These are phyloP conservation scores for Typha latifolia DNA, from an alignment of 176 grass and related monocot genomes.

Conservation along the genomic window DNA sequence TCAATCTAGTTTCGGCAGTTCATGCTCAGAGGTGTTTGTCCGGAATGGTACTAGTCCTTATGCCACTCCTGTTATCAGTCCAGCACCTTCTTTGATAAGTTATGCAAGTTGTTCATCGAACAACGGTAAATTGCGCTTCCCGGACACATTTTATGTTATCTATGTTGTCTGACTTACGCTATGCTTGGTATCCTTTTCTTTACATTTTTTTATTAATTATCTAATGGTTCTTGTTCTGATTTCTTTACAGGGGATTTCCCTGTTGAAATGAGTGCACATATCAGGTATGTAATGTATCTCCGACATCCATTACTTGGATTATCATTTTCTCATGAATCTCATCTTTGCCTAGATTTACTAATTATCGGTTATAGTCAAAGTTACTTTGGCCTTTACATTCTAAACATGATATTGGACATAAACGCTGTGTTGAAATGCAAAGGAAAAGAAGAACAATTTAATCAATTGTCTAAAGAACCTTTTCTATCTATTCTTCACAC, in stretches of 20 bases:
- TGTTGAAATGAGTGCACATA: not conserved
- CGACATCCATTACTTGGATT: not conserved
- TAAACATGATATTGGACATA: not conserved
- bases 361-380: not conserved
- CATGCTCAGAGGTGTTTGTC: no score
- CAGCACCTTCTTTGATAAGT: no score
- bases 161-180: no score
- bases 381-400: not conserved
- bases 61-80: no score
- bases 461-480: not conserved
- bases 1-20: no score
- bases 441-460: not conserved
- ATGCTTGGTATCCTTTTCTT: not conserved
- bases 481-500: not conserved
- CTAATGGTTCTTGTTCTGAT: not conserved
- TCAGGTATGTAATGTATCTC: constrained; percentile 9
- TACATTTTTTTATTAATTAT: not conserved
- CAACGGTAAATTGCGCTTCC: no score
- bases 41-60: no score
- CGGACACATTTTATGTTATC: no score
- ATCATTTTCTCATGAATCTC: not conserved
- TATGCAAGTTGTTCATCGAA: no score
- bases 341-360: not conserved
- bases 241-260: constrained; percentile 13
- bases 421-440: not conserved